Base-by-base conservation (phyloP, 352 stramenopile genomes). In the Globisporangium paddicum region DNA sequence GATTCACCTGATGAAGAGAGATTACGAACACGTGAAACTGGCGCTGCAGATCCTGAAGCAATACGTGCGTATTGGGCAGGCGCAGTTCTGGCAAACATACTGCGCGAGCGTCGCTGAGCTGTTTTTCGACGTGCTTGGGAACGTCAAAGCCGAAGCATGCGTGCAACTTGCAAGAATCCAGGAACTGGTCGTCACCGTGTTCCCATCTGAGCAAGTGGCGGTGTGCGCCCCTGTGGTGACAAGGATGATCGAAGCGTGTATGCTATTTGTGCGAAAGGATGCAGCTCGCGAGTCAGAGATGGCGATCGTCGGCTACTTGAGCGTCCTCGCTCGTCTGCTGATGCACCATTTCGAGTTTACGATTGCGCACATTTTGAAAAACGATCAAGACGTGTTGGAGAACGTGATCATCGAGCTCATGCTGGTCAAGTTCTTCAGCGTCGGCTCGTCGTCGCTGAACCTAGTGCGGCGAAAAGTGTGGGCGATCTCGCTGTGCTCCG, bases 1-100 rank as follows among this genome's bases (percentile, higher is more conserved):
- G 14, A 26, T 93, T 34, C 72, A 67, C 11, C 63, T 92, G 35
- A 75, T 94, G 70, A 69, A 90, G 44, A 82, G 82, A 14, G 84
- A 96, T 64, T 89, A 84, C 25, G 86, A 96, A 60, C 75, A 96
- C 49, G 69, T 93, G 40, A 71, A 68, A 54, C 65, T 87, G 37
- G 77, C 78, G 16, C 32, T 93, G 7, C 51, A 51, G 23, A 64
- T 96, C 47, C 30, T 91, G 19, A 67, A 86, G 50, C 73, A 68
- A n/a, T 93, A 94, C 64, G 58, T 93, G 26, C 63, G 58, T 14
- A 58, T 91, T 1, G 85, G 86, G 5, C 58, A 69, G 6, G 28
- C 46, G 1, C 73, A 69, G 28, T 94, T 96, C 59, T 95, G 83
- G 85, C 66, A 87, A 26, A 63, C 46, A 16, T 89, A 96, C 57